These are phyloP conservation scores for Hypoxylon sp. DNA, from an alignment of 2,329 filamentous ascomycete genomes.

Conservation along the genomic window DNA sequence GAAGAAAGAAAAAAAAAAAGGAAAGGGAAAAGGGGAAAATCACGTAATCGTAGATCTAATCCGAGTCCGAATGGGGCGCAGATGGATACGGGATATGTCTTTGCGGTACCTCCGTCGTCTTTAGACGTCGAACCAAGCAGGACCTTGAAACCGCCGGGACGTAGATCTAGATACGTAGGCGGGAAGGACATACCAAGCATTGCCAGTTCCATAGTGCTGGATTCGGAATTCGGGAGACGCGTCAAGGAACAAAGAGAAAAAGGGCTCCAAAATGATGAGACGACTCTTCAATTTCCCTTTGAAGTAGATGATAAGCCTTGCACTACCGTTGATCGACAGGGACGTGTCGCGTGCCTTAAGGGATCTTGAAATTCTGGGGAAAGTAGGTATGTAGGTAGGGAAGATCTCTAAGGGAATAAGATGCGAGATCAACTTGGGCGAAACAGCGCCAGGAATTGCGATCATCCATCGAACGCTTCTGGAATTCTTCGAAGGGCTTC, in stretches of 20 bases:
- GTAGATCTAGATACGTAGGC: constrained; percentile 33
- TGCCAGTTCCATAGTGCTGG: constrained; percentile 38
- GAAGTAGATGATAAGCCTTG: constrained; percentile 42
- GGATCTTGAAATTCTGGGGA: constrained; percentile 23
- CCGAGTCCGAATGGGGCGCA: constrained; percentile 12
- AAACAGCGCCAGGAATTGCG: constrained; percentile 15
- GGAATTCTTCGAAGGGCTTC: constrained; percentile 18
- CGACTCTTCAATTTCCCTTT: constrained; percentile 31
- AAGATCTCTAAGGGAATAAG: constrained; percentile 33
- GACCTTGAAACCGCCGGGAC: constrained; percentile 23
- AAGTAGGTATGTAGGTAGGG: constrained; percentile 8
- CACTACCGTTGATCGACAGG: constrained; percentile 41
- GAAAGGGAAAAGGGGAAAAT: constrained; percentile 15
- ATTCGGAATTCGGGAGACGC: constrained; percentile 36
- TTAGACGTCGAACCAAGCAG: constrained; percentile 10
- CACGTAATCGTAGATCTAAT: constrained; percentile 38
- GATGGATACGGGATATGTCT: constrained; percentile 7
- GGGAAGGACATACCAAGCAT: constrained; percentile 11
- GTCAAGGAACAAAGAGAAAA: constrained; percentile 8
- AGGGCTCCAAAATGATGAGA: constrained; percentile 14
- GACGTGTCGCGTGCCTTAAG: constrained; percentile 26
- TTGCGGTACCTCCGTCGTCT: constrained; percentile 4
- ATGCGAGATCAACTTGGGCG: constrained; percentile 21
- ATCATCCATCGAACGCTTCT: constrained; percentile 39
- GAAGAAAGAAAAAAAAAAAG: not conserved